These are phyloP conservation scores for Nicotiana undulata DNA, from an alignment of 257 asterid species.

Conservation along the genomic window DNA sequence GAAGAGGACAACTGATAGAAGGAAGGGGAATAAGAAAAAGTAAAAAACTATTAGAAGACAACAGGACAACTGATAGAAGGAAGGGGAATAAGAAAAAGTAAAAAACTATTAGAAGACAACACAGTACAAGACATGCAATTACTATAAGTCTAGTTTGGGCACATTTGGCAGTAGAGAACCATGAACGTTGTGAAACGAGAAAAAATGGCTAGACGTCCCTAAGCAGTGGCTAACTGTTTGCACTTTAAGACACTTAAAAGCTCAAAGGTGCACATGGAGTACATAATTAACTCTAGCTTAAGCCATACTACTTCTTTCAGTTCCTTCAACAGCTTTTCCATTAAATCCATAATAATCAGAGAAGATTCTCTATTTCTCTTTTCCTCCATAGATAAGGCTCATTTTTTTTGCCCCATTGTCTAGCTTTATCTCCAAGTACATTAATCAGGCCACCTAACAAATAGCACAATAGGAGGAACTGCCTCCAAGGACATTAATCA, in stretches of 20 bases:
- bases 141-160: neutral
- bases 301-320: neutral
- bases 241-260: neutral
- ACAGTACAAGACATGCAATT: neutral
- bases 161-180: neutral
- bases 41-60: neutral
- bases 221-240: neutral
- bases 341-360: neutral
- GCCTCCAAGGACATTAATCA: neutral
- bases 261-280: neutral
- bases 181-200: neutral
- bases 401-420: neutral
- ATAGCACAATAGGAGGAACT: neutral
- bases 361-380: neutral
- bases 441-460: neutral
- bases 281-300: neutral
- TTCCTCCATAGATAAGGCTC: neutral
- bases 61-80: neutral
- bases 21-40: neutral
- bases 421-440: neutral
- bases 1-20: neutral
- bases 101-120: neutral
- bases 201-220: neutral
- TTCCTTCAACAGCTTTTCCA: neutral
- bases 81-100: neutral